A percentile compares a stretch with the other conserved stretches of the same genome.
These are phyloP conservation scores for Arctium lappa DNA, from an alignment of 129 eudicot species.

Conservation along the genomic window DNA sequence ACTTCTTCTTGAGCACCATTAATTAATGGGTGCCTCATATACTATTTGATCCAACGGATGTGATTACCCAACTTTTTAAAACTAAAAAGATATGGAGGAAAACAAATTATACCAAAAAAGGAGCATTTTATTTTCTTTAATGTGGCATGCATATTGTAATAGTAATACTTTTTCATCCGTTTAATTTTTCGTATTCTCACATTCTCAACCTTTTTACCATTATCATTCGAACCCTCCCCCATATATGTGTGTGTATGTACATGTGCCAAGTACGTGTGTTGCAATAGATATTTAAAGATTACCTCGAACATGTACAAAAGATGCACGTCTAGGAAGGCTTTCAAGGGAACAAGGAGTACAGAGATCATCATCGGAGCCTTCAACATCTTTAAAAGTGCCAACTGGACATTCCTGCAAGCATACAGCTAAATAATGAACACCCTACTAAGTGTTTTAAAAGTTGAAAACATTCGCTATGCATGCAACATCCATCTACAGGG, in stretches of 20 bases:
- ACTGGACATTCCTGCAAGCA: constrained; percentile 71
- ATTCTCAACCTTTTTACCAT: too few relatives aligned
- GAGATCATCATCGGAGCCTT: constrained; percentile 72
- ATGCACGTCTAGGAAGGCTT: constrained; percentile 73
- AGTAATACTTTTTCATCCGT: too few relatives aligned
- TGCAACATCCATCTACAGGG: neutral
- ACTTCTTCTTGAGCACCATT: too few relatives aligned
- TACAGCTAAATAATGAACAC: neutral
- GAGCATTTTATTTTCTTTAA: too few relatives aligned
- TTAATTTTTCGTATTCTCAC: too few relatives aligned
- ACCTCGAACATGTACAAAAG: constrained; percentile 74
- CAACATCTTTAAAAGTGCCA: constrained; percentile 76
- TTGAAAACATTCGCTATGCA: neutral
- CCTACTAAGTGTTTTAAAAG: neutral
- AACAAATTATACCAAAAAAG: too few relatives aligned
- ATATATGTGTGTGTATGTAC: neutral
- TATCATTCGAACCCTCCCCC: too few relatives aligned
- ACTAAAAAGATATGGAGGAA: too few relatives aligned
- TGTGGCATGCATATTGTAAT: too few relatives aligned
- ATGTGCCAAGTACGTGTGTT: neutral
- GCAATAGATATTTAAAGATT: neutral
- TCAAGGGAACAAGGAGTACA: constrained; percentile 74
- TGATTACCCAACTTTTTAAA: too few relatives aligned
- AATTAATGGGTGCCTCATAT: too few relatives aligned
- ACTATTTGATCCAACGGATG: too few relatives aligned